Evolutionary conservation across 352 stramenopile genomes (phyloP), one percentile per base, ranked within the genome.

Genomic region (Pythium vanterpoolii): DNA sequence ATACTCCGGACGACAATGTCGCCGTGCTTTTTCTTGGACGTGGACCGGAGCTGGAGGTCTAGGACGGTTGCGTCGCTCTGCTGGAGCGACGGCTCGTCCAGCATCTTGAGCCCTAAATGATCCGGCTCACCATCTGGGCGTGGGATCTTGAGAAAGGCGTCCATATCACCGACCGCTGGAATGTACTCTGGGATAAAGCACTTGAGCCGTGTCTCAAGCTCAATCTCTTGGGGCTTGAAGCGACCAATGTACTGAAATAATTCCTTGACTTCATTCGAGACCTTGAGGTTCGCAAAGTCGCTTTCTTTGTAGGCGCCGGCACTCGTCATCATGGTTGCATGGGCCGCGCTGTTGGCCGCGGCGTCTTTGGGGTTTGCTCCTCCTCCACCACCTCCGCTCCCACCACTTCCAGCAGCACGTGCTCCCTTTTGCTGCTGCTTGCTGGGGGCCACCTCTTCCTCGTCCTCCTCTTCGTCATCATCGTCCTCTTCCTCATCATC

Each of bases 141-240:
- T 24, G 93, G 92, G 36, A 98, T 90, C 70, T 98, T 99, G 42
- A 98, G 70, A 69, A 98, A 98, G 9, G 94, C 79, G 65, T 99
- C 96, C 77, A 98, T 98, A 38, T 99, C 92, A 4, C 96, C 96
- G 7, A 99, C 85, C 0, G 96, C 90, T 8, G 96, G 96, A 42
- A 98, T 98, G 69, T 96, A 98, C 62, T 98, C 91, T 5, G 96
- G 96, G 33, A 98, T 90, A 68, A 98, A 99, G 63, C 92, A 98
- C 71, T 98, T 98, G 45, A 99, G 82, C 28, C 85, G 82, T 33
- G 96, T 98, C 64, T 98, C 90, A 34, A 99, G 75, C 51, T 98
- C 93, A 40, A 98, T 89, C 45, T 98, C 93, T 56, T 98, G 91
- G 3, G 94, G 85, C 66, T 98, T 97, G 75, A 98, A 99, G 21